These are phyloP conservation scores for Tilletiopsis washingtonensis DNA, from an alignment of 1,284 basidiomycete species.

Conservation along the genomic window DNA sequence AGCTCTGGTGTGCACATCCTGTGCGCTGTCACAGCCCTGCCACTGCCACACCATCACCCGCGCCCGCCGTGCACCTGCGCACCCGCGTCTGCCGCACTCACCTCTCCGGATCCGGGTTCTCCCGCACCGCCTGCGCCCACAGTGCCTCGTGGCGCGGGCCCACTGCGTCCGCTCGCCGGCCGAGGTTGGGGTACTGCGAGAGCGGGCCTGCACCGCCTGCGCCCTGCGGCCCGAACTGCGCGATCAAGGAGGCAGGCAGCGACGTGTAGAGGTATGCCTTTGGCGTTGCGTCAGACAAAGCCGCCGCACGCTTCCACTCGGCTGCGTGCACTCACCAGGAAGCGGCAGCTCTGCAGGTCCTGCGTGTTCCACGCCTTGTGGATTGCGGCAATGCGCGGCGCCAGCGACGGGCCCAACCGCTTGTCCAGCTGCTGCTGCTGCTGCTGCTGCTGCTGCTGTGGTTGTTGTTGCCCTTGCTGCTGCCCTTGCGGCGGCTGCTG, in stretches of 20 bases:
- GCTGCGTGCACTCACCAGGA: constrained; percentile 20
- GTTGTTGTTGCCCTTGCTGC: not conserved
- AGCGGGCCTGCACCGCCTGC: too few relatives aligned
- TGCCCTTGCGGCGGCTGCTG: not conserved
- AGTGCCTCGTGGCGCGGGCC: constrained; percentile 40
- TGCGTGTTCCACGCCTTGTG: constrained; percentile 36
- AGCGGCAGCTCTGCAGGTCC: constrained; percentile 36
- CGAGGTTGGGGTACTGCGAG: constrained; percentile 27
- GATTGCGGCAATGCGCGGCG: constrained; percentile 32
- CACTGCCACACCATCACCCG: not conserved
- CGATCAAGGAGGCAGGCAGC: too few relatives aligned
- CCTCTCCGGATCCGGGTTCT: constrained; percentile 38
- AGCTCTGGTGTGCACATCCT: not conserved
- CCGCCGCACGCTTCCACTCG: too few relatives aligned
- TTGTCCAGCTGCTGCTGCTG: constrained; percentile 17
- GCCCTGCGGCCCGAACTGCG: too few relatives aligned
- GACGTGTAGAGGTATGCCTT: constrained; percentile 42
- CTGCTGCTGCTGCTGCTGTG: constrained; percentile 1
- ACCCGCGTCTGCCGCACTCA: too few relatives aligned
- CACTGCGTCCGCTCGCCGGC: constrained; percentile 33
- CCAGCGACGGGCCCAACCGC: constrained; percentile 29
- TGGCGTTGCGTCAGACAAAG: too few relatives aligned
- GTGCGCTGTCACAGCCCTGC: too few relatives aligned
- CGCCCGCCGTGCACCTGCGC: not conserved
- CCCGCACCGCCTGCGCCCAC: constrained; percentile 33